phyloP scores from a whole-genome alignment of 192 early-diverging fungal species.

The Oehlia diaphana region DNA sequence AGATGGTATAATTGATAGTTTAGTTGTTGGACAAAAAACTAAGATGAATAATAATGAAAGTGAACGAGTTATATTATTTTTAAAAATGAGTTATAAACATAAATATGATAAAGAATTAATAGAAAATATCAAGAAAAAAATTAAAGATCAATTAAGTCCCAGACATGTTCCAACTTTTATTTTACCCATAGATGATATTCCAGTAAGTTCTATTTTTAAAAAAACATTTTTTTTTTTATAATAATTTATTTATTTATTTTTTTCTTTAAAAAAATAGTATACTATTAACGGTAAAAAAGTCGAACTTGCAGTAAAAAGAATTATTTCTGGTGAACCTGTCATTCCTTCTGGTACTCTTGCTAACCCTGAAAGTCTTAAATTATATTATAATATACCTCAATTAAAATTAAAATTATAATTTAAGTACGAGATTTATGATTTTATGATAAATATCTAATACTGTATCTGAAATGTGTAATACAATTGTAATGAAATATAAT shows the following conservation, averaged over 20 bases:
- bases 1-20: conserved; percentile 76
- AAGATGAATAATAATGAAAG: conserved; percentile 58
- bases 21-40: conserved; percentile 89
- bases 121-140: conserved; percentile 68
- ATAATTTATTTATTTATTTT: conserved; percentile 9
- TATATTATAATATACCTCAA: conserved; percentile 82
- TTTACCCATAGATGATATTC: conserved; percentile 79
- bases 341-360: conserved; percentile 77
- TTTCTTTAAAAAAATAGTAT: conserved; percentile 47
- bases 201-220: conserved; percentile 51
- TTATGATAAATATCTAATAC: no score
- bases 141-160: conserved; percentile 83
- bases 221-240: background rate
- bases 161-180: conserved; percentile 91
- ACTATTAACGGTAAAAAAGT: conserved; percentile 98
- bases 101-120: conserved; percentile 63
- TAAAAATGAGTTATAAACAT: conserved; percentile 73
- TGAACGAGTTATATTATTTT: conserved; percentile 91
- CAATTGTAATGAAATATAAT: no score
- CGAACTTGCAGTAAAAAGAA: conserved; percentile 93
- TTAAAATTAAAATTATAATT: conserved; percentile 20
- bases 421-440: no score
- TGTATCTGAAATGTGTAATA: no score
- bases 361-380: conserved; percentile 85
- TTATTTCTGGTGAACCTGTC: conserved; percentile 76